Base-by-base conservation (phyloP, 768 basidiomycete species). In the Leucocoprinus birnbaumii region DNA sequence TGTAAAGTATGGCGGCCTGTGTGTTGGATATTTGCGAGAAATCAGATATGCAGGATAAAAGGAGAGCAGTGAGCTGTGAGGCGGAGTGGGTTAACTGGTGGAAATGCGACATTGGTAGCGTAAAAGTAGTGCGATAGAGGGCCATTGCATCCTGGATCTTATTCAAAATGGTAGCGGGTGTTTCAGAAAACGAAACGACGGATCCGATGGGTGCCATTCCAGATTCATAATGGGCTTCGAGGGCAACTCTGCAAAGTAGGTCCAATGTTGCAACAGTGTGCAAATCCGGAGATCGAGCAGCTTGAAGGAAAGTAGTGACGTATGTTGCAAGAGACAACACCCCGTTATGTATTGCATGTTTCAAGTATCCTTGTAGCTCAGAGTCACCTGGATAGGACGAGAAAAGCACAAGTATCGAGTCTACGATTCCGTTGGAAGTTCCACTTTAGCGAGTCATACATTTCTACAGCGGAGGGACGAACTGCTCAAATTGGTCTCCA, bases 301-400 rank as follows among this genome's bases (percentile, higher is more conserved):
- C 87, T 55, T 80, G 80, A 18, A 91, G 78, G 55, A 91, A 83
- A 2, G 84, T 84, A 3, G 83, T 66, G 6, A 89, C 77, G 61
- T 86, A 89, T 13, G 73, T 76, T 9, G 81, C 66, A 19, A 86
- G 68, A 7, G 86, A 80, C 14, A 90, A 67, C 41, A 84, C 66
- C 9, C 79, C 76, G 42, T 78, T 73, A 53, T 78, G 70, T 24
- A 91, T 73, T 3, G 87, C 86, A 54, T 70, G 65, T 59, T 75
- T 80, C 48, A 91, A 68, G 63, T 92, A 92, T 42, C 74, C 78
- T 55, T 82, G 79, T n/a, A 92, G 76, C 42, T 75, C 75, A 18
- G 81, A 80, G 63, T 88, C 83, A n/a, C 83, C 87, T 21, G 87
- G 85, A 61, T 88, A 87, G 45, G 79, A 77, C 50, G 81, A 74